These are phyloP conservation scores for Aegilops speltoides DNA, from an alignment of 176 grass and related monocot species.

Conservation along the genomic window DNA sequence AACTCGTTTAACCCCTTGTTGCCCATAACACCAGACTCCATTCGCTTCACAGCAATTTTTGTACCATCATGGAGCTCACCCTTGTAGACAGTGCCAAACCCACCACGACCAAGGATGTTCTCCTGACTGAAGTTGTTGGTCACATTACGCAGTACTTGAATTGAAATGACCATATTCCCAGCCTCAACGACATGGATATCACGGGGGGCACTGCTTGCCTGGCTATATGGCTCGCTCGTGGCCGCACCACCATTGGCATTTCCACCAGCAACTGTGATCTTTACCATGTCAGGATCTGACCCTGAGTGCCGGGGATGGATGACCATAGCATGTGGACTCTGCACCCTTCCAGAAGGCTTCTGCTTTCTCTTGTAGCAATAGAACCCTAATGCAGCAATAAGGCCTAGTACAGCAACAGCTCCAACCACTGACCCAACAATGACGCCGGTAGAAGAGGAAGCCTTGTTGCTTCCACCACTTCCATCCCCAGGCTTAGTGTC, in stretches of 20 bases:
- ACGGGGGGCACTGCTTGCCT: constrained; percentile 46
- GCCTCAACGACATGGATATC: constrained; percentile 83
- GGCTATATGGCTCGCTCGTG: constrained; percentile 48
- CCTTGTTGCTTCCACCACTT: constrained; percentile 1
- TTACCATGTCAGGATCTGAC: constrained; percentile 78
- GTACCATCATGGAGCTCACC: constrained; percentile 94
- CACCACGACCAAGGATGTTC: constrained; percentile 83
- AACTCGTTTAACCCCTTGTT: constrained; percentile 95
- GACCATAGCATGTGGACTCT: constrained; percentile 78
- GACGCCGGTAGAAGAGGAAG: constrained; percentile 44
- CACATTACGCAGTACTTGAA: constrained; percentile 92
- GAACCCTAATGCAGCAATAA: constrained; percentile 62
- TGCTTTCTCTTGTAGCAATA: constrained; percentile 83
- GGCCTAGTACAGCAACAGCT: constrained; percentile 43
- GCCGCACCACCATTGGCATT: constrained; percentile 45
- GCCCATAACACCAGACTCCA: constrained; percentile 95
- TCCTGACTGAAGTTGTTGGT: constrained; percentile 96
- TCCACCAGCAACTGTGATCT: constrained; percentile 65
- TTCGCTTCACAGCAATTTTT: constrained; percentile 94
- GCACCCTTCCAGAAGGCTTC: constrained; percentile 66
- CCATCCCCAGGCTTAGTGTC: background rate
- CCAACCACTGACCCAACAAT: constrained; percentile 65
- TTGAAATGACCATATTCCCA: constrained; percentile 98
- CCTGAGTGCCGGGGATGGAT: constrained; percentile 76
- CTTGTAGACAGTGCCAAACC: constrained; percentile 91